Base-by-base conservation (phyloP, 148 eudicot genomes). In the Rhododendron mucronatum region DNA sequence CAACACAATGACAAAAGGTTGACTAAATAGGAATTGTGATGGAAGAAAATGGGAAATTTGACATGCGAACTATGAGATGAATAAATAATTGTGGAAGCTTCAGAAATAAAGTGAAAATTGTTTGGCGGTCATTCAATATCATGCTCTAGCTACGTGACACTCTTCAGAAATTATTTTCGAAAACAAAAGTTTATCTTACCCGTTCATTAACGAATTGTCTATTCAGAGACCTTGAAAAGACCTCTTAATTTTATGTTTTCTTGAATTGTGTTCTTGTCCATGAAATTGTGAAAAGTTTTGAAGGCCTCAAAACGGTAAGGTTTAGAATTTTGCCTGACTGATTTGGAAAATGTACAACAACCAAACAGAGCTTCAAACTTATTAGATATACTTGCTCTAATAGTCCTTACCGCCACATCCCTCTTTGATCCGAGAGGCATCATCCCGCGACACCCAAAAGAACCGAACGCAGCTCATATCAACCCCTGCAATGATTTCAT, bases 381-480 rank as follows among this genome's bases (percentile, higher is more conserved):
- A 41, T 23, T 63, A 63, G 69, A 63, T 63, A 63, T 63, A 23
- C 69, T n/a, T 5, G 28, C 12, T 65, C 73, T 65, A n/a, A n/a
- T 2, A n/a, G 30, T 65, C 30, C 7, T 84, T 88, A 18, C 77
- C 74, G 13, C 83, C 50, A 53, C 37, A 71, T 21, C 74, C 67
- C 69, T 65, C 88, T 84, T 83, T 69, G 39, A 84, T 82, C 33
- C 78, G 83, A 55, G 83, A 44, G 59, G 89, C 73, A 35, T 93
- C 94, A 33, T 88, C 92, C 2, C 91, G 94, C 0, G 93, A 87
- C 16, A 92, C 92, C 97, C 94, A 93, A 53, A 95, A 73, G 89
- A 89, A 93, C 41, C 89, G 82, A 2, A 92, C 92, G 0, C 94
- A 90, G 35, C 95, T 91, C n/a, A 84, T 90, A 35, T 84, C 86